A percentile compares a stretch with the other conserved stretches of the same genome.
phyloP scores from a whole-genome alignment of 768 basidiomycete genomes.

The Mycena vitilis region DNA sequence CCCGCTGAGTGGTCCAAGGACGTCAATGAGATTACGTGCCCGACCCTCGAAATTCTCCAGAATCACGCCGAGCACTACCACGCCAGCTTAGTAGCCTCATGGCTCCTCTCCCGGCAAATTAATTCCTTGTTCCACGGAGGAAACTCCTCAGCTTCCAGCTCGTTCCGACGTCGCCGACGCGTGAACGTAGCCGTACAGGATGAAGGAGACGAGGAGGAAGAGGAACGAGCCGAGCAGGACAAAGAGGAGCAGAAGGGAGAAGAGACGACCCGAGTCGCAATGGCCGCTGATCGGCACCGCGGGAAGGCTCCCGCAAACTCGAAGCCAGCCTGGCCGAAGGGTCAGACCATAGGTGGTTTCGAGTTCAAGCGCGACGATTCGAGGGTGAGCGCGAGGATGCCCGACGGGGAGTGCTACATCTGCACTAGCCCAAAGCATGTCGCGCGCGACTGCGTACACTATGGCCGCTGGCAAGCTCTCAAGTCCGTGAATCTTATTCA shows the following conservation, averaged over 20 bases:
- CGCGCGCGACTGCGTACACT: neutral
- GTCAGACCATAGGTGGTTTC: slow-evolving; percentile 10
- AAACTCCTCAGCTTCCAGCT: no score
- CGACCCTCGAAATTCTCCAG: neutral
- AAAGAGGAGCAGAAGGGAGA: neutral
- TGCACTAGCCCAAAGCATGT: slow-evolving; percentile 21
- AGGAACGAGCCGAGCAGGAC: neutral
- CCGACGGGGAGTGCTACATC: slow-evolving; percentile 17
- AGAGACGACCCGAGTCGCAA: no score
- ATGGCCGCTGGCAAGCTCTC: neutral
- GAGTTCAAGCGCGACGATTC: slow-evolving; percentile 10
- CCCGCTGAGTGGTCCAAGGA: slow-evolving; percentile 10
- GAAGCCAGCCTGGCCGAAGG: neutral
- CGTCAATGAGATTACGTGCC: slow-evolving; percentile 4
- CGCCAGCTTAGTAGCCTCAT: neutral
- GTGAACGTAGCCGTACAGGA: no score
- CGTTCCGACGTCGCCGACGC: no score
- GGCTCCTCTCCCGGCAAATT: neutral
- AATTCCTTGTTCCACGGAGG: neutral
- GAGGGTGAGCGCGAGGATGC: neutral
- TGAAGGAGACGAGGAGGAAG: no score
- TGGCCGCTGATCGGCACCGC: neutral
- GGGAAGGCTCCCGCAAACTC: neutral
- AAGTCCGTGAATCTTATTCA: neutral
- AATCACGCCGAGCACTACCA: slow-evolving; percentile 5